Percentiles rank a stretch among this genome's conserved stretches.
These are phyloP conservation scores for Crassisporium funariophilum DNA, from an alignment of 768 basidiomycete genomes.

Conservation along the genomic window DNA sequence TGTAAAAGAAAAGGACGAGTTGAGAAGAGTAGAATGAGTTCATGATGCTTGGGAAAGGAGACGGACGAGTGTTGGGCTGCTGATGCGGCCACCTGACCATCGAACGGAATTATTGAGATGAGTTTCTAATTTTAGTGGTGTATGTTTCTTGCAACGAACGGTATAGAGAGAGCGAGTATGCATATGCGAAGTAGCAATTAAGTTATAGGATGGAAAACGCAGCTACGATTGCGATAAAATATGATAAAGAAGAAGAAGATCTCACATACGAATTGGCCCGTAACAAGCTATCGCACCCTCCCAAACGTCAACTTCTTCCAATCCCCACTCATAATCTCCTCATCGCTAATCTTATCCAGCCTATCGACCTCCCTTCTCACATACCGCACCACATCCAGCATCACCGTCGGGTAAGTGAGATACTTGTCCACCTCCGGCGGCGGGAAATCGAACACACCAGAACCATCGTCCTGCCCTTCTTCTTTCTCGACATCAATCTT, in stretches of 20 bases:
- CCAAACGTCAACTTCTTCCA: slow-evolving; percentile 44
- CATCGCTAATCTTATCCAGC: slow-evolving; percentile 56
- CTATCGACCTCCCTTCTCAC: slow-evolving; percentile 71
- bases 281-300: slow-evolving; percentile 5
- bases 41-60: too few species aligned
- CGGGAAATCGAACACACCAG: slow-evolving; percentile 72
- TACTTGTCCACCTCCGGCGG: slow-evolving; percentile 65
- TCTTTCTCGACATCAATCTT: slow-evolving; percentile 61
- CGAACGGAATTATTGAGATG: too few species aligned
- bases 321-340: slow-evolving; percentile 41
- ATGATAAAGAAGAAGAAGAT: neutral
- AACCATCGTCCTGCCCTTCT: slow-evolving; percentile 63
- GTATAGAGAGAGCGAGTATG: too few species aligned
- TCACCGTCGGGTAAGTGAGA: slow-evolving; percentile 71
- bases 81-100: too few species aligned
- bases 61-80: too few species aligned
- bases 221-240: neutral
- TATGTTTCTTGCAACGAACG: too few species aligned
- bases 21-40: too few species aligned
- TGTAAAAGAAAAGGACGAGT: too few species aligned
- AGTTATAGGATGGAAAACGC: too few species aligned
- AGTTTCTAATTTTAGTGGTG: too few species aligned
- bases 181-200: too few species aligned
- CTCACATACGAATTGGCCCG: neutral
- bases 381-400: slow-evolving; percentile 71